These are phyloP conservation scores for Saccharomyces hybrid DNA, from an alignment of 1,139 yeast species.

Conservation along the genomic window DNA sequence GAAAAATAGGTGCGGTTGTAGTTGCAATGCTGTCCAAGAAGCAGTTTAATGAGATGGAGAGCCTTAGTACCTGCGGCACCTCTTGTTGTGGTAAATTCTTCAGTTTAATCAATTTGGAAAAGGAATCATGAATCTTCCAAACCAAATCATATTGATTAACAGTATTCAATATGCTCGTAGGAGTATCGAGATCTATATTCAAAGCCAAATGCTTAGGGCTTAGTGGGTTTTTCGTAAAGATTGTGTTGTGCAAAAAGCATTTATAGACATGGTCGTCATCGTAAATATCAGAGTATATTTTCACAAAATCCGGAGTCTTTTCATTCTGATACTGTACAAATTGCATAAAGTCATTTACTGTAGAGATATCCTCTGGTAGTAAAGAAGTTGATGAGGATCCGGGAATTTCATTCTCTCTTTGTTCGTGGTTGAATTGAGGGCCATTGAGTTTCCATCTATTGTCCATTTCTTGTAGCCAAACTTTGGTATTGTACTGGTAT, in stretches of 20 bases:
- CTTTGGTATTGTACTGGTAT: conserved; percentile 18
- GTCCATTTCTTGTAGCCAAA: conserved; percentile 29
- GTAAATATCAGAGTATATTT: conserved; percentile 20
- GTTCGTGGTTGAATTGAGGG: conserved; percentile 3
- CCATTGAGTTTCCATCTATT: conserved; percentile 20
- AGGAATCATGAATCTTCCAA: conserved; percentile 32
- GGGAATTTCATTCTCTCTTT: conserved; percentile 6
- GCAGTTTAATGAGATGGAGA: conserved; percentile 18
- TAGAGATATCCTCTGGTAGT: conserved; percentile 18
- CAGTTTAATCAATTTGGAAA: conserved; percentile 22
- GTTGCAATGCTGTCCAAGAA: conserved; percentile 13
- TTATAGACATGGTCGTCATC: conserved; percentile 26
- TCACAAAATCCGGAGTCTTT: conserved; percentile 20
- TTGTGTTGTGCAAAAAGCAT: conserved; percentile 25
- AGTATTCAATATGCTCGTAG: conserved; percentile 24
- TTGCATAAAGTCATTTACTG: conserved; percentile 20
- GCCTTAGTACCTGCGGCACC: conserved; percentile 11
- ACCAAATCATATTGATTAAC: conserved; percentile 32
- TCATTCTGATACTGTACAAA: conserved; percentile 20
- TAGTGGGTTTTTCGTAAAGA: conserved; percentile 24
- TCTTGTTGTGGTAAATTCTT: conserved; percentile 25
- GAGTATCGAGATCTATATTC: conserved; percentile 17
- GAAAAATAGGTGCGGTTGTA: conserved; percentile 15
- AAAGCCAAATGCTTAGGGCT: conserved; percentile 19
- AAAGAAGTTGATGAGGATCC: conserved; percentile 2